phyloP scores from a whole-genome alignment of 2,329 filamentous ascomycete species.

The Zymoseptoria tritici region DNA sequence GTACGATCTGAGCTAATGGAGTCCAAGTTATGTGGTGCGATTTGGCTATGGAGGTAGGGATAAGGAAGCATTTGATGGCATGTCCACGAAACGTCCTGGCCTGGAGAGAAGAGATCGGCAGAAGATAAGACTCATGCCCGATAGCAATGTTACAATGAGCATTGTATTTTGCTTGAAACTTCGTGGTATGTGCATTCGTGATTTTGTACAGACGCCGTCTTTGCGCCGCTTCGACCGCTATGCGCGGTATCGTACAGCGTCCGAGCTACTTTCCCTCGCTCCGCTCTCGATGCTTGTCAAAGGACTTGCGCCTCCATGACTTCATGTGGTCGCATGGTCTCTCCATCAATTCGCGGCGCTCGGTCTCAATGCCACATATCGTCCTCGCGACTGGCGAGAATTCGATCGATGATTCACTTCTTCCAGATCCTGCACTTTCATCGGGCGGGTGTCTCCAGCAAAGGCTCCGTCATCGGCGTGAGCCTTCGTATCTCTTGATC shows the following conservation, averaged over 20 bases:
- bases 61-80: background rate
- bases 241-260: background rate
- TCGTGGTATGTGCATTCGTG: background rate
- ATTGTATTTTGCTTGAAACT: background rate
- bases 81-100: background rate
- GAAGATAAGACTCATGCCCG: background rate
- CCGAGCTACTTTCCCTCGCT: background rate
- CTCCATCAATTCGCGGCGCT: too few species aligned
- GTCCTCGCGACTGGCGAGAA: too few species aligned
- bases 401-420: too few species aligned
- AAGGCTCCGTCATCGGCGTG: background rate
- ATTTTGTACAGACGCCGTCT: background rate
- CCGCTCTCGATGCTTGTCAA: background rate
- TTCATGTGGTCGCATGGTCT: background rate
- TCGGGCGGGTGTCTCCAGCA: background rate
- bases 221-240: background rate
- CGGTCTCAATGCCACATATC: too few species aligned
- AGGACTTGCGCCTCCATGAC: background rate
- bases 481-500: background rate
- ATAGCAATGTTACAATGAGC: background rate
- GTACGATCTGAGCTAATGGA: too few species aligned
- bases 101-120: background rate
- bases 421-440: too few species aligned
- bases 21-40: too few species aligned
- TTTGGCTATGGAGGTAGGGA: too few species aligned